Evolutionary conservation across 2,329 filamentous ascomycete genomes (phyloP).

Genomic region (Cordyceps militaris): DNA sequence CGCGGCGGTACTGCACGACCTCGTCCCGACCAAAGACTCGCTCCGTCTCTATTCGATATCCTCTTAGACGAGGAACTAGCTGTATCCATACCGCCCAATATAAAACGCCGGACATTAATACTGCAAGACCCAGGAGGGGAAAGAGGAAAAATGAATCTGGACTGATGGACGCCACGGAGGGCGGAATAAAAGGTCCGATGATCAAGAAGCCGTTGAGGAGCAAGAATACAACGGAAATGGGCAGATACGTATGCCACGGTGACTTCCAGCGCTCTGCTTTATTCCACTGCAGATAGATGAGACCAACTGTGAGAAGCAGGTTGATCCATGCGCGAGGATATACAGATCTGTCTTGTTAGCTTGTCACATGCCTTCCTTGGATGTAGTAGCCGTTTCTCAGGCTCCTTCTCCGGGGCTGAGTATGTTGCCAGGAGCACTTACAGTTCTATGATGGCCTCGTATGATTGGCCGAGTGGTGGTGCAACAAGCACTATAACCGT

Average conservation of each 20-base stretch:
- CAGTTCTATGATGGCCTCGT: conserved; percentile 58
- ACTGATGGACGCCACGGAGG: conserved; percentile 39
- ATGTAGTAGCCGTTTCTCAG: no score
- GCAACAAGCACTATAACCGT: conserved; percentile 59
- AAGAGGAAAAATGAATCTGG: conserved; percentile 52
- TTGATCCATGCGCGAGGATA: conserved; percentile 50
- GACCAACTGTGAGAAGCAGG: conserved; percentile 41
- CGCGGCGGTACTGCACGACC: conserved; percentile 31
- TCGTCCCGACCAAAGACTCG: conserved; percentile 34
- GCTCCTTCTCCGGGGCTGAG: no score
- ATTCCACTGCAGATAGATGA: conserved; percentile 44
- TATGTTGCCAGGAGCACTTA: conserved; percentile 20
- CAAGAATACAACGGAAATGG: conserved; percentile 41
- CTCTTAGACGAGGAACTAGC: conserved; percentile 40
- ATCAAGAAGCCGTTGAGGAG: conserved; percentile 46
- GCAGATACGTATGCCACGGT: conserved; percentile 44
- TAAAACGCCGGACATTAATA: conserved; percentile 41
- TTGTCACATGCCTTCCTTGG: not conserved
- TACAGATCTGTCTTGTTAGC: conserved; percentile 28
- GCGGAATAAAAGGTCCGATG: conserved; percentile 49
- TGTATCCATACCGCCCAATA: conserved; percentile 50
- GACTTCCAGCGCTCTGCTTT: conserved; percentile 47
- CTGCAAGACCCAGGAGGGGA: conserved; percentile 46
- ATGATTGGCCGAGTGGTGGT: conserved; percentile 59
- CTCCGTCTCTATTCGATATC: conserved; percentile 42